These are phyloP conservation scores for Nicotiana noctiflora DNA, from an alignment of 257 asterid species.

Conservation along the genomic window DNA sequence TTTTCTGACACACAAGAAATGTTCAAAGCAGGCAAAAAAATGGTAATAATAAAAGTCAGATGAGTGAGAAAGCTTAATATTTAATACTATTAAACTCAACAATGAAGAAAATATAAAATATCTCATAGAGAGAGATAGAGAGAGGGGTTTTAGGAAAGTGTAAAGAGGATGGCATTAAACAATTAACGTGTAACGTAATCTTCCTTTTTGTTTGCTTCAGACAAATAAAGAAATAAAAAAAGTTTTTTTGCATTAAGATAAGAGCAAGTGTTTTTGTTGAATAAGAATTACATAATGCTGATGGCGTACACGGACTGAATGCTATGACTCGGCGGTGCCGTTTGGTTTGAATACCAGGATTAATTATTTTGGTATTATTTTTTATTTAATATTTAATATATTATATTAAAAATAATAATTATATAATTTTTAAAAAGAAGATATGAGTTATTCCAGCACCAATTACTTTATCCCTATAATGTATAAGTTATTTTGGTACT, in stretches of 20 bases:
- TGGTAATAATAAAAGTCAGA: constrained; percentile 1
- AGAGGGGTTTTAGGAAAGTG: not conserved
- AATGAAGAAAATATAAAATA: not conserved
- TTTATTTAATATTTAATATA: no score
- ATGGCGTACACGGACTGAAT: not conserved
- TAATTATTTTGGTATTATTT: no score
- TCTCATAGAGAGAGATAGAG: not conserved
- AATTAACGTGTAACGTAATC: not conserved
- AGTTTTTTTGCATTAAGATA: not conserved
- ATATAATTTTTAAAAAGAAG: no score
- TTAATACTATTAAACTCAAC: not conserved
- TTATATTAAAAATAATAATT: no score
- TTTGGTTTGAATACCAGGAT: no score
- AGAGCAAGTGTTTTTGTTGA: not conserved
- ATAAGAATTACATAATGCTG: not conserved
- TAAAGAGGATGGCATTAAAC: not conserved
- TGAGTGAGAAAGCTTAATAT: not conserved
- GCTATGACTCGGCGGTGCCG: not conserved
- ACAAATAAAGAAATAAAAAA: not conserved
- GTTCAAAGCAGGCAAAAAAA: not conserved
- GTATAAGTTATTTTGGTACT: no score
- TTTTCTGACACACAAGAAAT: constrained; percentile 13
- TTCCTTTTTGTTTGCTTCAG: not conserved
- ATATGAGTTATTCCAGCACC: no score
- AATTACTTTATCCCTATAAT: no score